phyloP scores from a whole-genome alignment of 2,329 filamentous ascomycete species.

The Aspergillus calidoustus region DNA sequence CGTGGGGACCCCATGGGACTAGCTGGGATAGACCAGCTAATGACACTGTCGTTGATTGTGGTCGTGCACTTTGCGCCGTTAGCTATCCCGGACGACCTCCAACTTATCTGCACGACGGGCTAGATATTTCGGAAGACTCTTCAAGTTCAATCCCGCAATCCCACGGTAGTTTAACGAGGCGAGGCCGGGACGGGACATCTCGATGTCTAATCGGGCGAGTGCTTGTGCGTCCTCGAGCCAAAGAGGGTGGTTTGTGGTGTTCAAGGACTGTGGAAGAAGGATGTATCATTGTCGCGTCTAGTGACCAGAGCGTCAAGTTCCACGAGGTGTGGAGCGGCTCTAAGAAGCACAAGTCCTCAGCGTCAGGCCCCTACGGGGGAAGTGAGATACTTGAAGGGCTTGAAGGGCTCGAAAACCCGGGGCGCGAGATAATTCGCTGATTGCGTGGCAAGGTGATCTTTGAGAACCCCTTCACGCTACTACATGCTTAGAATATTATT shows the following conservation, averaged over 20 bases:
- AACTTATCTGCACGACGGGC: constrained; percentile 26
- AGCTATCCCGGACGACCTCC: constrained; percentile 72
- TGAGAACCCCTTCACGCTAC: not conserved
- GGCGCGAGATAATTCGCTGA: constrained; percentile 69
- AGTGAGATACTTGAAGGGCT: constrained; percentile 84
- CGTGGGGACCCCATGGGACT: constrained; percentile 69
- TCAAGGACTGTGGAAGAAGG: constrained; percentile 69
- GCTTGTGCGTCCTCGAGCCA: constrained; percentile 38
- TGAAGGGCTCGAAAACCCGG: constrained; percentile 70
- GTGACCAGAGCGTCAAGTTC: constrained; percentile 91
- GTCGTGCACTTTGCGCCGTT: constrained; percentile 79
- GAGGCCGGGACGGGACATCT: constrained; percentile 8
- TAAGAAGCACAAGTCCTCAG: constrained; percentile 57
- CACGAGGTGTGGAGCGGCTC: constrained; percentile 87
- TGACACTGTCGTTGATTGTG: constrained; percentile 40
- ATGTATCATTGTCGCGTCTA: constrained; percentile 88
- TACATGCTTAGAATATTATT: constrained; percentile 14
- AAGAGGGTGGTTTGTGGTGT: constrained; percentile 60
- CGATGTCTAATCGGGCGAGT: constrained; percentile 26
- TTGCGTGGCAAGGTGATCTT: not conserved
- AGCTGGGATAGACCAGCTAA: constrained; percentile 33
- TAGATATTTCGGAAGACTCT: constrained; percentile 20
- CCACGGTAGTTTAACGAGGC: constrained; percentile 10
- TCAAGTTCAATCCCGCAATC: constrained; percentile 17
- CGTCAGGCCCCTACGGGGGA: constrained; percentile 71